Evolutionary conservation across 192 early-diverging fungal genomes (phyloP), one percentile per base, ranked within the genome.

Genomic region (Coemansia sp.): DNA sequence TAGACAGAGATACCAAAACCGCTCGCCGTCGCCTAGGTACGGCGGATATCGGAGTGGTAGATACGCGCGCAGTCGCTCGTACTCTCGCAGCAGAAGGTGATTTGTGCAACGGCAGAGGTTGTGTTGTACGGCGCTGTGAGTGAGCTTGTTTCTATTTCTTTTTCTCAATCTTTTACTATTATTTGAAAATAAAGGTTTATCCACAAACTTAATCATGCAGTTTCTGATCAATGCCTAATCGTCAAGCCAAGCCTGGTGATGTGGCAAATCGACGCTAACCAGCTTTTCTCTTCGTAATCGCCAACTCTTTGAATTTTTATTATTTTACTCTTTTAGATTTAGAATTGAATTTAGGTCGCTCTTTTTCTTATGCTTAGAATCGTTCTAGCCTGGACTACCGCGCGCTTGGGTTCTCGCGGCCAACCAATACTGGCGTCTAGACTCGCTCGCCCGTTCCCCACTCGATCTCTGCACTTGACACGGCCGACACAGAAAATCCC

Each of bases 81-180:
- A 72, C 50, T 82, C 80, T n/a, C 78, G 80, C 38, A 53, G 72
- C 66, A 77, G 80, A 64, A 77, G 80, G 52, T 82, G 69, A 44
- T 40, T 53, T 20, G 47, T 7, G 18, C 16, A 16, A 49, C n/a
- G 16, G 2, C n/a, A 16, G 6, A 6, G 5, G 6, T 18, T 20
- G 18, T 49, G 18, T 18, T 20, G 47, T 18, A 49, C 18, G 18
- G 20, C 16, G 16, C 18, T n/a, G 12, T 20, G n/a, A 49, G 47
- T 49, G 16, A 49, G 43, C 43, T 52, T 53, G n/a, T 40, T 36
- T 22, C 47, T 52, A 33, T 41, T 58, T 49, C 47, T 1, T 50
- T 22, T 22, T 50, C 47, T 18, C 8, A 5, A 22, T 8, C 5
- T 22, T 50, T 50, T 3, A 3, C 41, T 43, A 12, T 16, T 16